Evolutionary conservation across 345 rosid genomes (phyloP).

Genomic region (Abelmoschus esculentus): DNA sequence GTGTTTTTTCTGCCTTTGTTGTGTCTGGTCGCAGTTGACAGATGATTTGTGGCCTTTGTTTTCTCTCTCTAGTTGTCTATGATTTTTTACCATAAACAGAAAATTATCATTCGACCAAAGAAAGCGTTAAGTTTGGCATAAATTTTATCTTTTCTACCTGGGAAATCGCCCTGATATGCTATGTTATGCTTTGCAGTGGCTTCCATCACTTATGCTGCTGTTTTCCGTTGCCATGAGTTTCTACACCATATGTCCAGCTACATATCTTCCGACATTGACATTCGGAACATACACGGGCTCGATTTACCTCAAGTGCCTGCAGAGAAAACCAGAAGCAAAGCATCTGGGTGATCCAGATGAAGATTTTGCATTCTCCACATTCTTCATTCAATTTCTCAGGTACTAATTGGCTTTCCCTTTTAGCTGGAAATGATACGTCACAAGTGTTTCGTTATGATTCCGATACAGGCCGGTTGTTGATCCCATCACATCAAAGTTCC

Average conservation of each 20-base stretch:
- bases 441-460: neutral
- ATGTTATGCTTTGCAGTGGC: slow-evolving; percentile 59
- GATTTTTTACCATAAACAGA: too few relatives aligned
- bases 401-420: slow-evolving; percentile 14
- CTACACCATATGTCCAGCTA: slow-evolving; percentile 54
- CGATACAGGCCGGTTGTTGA: too few relatives aligned
- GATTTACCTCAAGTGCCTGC: slow-evolving; percentile 84
- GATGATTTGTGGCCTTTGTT: too few relatives aligned
- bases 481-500: slow-evolving; percentile 31
- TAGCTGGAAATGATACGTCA: neutral
- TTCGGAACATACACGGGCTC: slow-evolving; percentile 87
- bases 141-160: slow-evolving; percentile 5
- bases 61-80: too few relatives aligned
- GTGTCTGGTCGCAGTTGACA: too few relatives aligned
- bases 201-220: slow-evolving; percentile 67
- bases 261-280: slow-evolving; percentile 80
- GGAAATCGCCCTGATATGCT: slow-evolving; percentile 12
- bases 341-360: slow-evolving; percentile 88
- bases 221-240: slow-evolving; percentile 66
- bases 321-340: slow-evolving; percentile 78
- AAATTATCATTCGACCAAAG: too few relatives aligned
- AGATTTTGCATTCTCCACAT: slow-evolving; percentile 86
- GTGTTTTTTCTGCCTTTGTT: too few relatives aligned
- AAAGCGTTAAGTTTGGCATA: neutral
- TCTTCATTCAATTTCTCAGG: slow-evolving; percentile 87